Percentiles rank a stretch among this genome's conserved stretches.
These are phyloP conservation scores for Hordeum vulgare DNA, from an alignment of 176 grass and related monocot species.

Conservation along the genomic window MorexV3_pseudomolecules_assembly NC_058519.1:43623829-43624328, in stretches of 20 bases:
- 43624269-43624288: slow-evolving; percentile 10
- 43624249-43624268: not conserved
- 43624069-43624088: not conserved
- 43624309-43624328: not conserved
- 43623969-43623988: too few relatives aligned
- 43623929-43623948: too few relatives aligned
- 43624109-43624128: too few relatives aligned
- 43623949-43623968: too few relatives aligned
- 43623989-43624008: too few relatives aligned
- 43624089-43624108: too few relatives aligned
- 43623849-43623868: too few relatives aligned
- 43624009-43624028: not conserved
- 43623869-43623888: too few relatives aligned
- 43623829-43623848: too few relatives aligned
- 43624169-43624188: not conserved
- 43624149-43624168: not conserved
- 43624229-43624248: not conserved
- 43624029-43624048: not conserved
- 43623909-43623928: too few relatives aligned
- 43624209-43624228: not conserved
- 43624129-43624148: not conserved
- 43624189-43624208: not conserved
- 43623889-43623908: too few relatives aligned
- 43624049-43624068: not conserved
- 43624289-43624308: not conserved